These are phyloP conservation scores for Colletotrichum sp. DNA, from an alignment of 2,329 filamentous ascomycete species.

Conservation along the genomic window DNA sequence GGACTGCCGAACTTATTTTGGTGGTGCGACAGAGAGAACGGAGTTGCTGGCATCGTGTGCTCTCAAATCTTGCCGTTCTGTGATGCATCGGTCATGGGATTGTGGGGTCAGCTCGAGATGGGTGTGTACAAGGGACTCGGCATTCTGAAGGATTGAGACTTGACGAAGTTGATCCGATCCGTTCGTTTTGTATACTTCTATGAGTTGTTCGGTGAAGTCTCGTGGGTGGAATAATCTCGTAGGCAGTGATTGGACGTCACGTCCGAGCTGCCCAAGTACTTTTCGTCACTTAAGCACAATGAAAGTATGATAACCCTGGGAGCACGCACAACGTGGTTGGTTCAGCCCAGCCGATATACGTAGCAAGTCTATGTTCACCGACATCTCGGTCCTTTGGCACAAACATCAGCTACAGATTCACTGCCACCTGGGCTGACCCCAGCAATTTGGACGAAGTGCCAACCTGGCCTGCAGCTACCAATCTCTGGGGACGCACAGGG, in stretches of 20 bases:
- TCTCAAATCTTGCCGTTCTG: slow-evolving; percentile 57
- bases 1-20: slow-evolving; percentile 66
- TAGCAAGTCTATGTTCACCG: not conserved
- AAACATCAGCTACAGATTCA: not conserved
- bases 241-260: not conserved
- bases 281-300: not conserved
- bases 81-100: slow-evolving; percentile 42
- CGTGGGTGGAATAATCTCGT: not conserved
- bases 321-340: not conserved
- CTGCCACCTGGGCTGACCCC: not conserved
- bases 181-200: not conserved
- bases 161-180: not conserved
- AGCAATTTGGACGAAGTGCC: not conserved
- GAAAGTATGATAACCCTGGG: not conserved
- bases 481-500: not conserved
- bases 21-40: slow-evolving; percentile 67
- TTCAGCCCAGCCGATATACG: not conserved
- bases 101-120: slow-evolving; percentile 45
- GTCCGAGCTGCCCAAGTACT: not conserved
- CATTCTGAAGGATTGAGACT: not conserved
- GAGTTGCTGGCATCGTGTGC: slow-evolving; percentile 57
- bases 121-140: slow-evolving; percentile 36
- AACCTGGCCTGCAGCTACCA: not conserved
- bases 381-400: not conserved
- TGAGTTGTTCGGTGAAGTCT: not conserved